Conservation (phyloP, 2,329 filamentous ascomycete species). For the Colletotrichum sp. region DNA sequence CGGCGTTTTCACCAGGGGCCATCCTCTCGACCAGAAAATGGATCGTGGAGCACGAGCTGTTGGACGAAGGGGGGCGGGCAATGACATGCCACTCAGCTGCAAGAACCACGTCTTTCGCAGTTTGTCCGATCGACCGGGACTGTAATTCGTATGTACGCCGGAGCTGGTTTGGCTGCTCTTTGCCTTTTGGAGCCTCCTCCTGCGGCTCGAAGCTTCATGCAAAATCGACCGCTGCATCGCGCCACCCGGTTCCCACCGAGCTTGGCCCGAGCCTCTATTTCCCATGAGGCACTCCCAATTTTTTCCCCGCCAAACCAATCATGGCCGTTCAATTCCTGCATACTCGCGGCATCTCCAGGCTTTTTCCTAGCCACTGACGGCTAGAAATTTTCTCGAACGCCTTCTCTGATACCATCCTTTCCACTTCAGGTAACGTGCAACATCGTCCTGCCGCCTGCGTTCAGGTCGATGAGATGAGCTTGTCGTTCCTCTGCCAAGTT, state of each 20-base stretch:
- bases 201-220: not conserved
- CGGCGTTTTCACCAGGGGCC: conserved; percentile 1
- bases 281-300: not conserved
- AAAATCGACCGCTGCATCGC: not conserved
- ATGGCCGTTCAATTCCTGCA: not conserved
- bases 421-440: not conserved
- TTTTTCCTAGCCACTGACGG: not conserved
- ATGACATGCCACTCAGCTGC: conserved; percentile 12
- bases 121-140: conserved; percentile 4
- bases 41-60: not conserved
- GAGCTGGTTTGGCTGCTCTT: not conserved
- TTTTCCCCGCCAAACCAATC: not conserved
- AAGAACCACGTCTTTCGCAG: not conserved
- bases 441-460: not conserved
- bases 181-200: not conserved
- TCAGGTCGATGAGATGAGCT: not conserved
- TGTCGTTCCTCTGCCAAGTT: not conserved
- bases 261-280: conserved; percentile 11
- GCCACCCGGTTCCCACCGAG: conserved; percentile 12
- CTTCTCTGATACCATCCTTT: not conserved
- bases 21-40: not conserved
- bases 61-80: not conserved
- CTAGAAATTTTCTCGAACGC: conserved; percentile 15
- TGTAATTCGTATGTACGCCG: not conserved
- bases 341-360: not conserved